Percentiles rank a stretch among this genome's conserved stretches.
phyloP scores from a whole-genome alignment of 192 early-diverging fungal genomes.

The Coemansia guatemalensis region DNA sequence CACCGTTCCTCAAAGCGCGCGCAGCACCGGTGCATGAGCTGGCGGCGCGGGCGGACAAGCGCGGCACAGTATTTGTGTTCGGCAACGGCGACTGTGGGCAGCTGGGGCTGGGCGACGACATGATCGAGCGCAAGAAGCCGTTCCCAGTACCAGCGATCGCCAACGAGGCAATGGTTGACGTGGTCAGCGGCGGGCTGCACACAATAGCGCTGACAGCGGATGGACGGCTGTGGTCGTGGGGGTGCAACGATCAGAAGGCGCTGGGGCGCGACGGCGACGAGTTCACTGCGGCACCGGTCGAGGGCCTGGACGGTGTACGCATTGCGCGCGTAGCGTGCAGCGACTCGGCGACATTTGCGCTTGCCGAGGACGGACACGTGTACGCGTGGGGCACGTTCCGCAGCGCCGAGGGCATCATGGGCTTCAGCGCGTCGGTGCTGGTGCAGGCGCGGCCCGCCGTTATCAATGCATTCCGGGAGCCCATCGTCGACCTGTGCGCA shows the following conservation, averaged over 20 bases:
- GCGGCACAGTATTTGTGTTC: conserved; percentile 71
- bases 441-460: conserved; percentile 63
- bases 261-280: conserved; percentile 69
- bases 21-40: conserved; percentile 28
- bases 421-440: conserved; percentile 66
- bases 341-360: conserved; percentile 78
- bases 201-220: conserved; percentile 71
- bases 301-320: conserved; percentile 71
- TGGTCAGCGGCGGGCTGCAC: conserved; percentile 87
- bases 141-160: conserved; percentile 64
- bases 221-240: conserved; percentile 90
- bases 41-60: conserved; percentile 11
- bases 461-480: conserved; percentile 60
- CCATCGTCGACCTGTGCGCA: conserved; percentile 73
- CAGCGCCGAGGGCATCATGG: conserved; percentile 81
- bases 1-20: conserved; percentile 45
- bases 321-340: conserved; percentile 81
- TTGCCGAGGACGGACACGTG: conserved; percentile 74
- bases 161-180: conserved; percentile 71
- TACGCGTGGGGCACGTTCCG: conserved; percentile 89
- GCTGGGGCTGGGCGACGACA: conserved; percentile 86
- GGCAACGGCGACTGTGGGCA: conserved; percentile 90
- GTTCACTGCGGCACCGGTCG: conserved; percentile 71
- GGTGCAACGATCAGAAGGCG: conserved; percentile 91
- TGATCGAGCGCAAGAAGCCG: conserved; percentile 77